phyloP scores from a whole-genome alignment of 2,329 filamentous ascomycete species.

The Colletotrichum echinochloae region DNA sequence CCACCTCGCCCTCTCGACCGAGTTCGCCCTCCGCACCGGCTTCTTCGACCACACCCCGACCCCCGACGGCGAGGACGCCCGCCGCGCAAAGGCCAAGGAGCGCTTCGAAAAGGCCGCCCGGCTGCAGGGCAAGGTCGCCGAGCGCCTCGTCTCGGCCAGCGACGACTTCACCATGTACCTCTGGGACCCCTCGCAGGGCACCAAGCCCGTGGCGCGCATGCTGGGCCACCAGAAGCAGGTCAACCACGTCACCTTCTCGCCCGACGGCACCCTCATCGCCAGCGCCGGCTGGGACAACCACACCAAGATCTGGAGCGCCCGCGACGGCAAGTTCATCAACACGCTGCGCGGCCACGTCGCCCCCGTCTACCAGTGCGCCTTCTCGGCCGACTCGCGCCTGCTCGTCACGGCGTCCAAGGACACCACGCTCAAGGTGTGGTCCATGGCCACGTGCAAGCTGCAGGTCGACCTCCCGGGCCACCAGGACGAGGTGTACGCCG shows the following conservation, averaged over 20 bases:
- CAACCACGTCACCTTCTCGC: constrained; percentile 94
- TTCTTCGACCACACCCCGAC: constrained; percentile 85
- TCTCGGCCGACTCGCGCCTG: constrained; percentile 91
- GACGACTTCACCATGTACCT: constrained; percentile 98
- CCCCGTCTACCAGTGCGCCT: constrained; percentile 91
- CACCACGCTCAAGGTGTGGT: constrained; percentile 95
- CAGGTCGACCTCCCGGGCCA: constrained; percentile 86
- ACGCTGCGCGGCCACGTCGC: constrained; percentile 90
- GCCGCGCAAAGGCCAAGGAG: constrained; percentile 79
- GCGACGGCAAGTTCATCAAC: constrained; percentile 82
- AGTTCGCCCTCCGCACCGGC: constrained; percentile 86
- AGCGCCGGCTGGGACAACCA: constrained; percentile 94
- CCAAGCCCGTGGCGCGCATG: constrained; percentile 88
- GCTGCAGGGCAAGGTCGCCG: constrained; percentile 79
- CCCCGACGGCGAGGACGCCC: constrained; percentile 77
- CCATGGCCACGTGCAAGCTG: constrained; percentile 86
- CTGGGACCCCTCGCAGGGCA: constrained; percentile 84
- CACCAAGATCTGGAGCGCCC: constrained; percentile 86
- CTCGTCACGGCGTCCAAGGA: constrained; percentile 91
- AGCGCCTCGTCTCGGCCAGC: constrained; percentile 88
- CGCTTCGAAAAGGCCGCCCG: constrained; percentile 89
- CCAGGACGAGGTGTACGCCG: constrained; percentile 91
- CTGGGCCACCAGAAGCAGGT: constrained; percentile 97
- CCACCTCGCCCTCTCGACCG: constrained; percentile 91
- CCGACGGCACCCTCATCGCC: constrained; percentile 88